Evolutionary conservation across 805 yeast genomes (phyloP), one percentile per base, ranked within the genome.

Genomic region (Danielozyma ontarioensis): DNA sequence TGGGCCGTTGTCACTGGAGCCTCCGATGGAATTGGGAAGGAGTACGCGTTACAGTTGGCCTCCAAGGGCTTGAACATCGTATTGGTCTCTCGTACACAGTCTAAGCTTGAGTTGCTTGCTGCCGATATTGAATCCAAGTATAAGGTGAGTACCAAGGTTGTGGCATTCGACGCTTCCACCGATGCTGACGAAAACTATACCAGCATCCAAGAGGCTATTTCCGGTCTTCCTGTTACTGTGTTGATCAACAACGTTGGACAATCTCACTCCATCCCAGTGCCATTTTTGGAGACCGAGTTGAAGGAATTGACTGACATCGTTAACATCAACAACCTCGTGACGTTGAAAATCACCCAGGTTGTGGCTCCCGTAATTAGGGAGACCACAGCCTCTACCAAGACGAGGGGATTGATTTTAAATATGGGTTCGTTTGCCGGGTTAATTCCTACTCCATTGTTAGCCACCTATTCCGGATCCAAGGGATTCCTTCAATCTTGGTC

Each of bases 1-100:
- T 93, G 96, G 90, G 96, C 97, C n/a, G 83, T 93, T 21, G 75
- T 93, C 13, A 93, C 98, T 5, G 98, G 98, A 37, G 94, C 97
- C 3, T 86, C 97, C 30, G 97, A 93, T 56, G 98, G 98, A 23
- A 83, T 93, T 51, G 98, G 98, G 37, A 87, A 89, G 55, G 96
- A 93, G 57, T 93, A 76, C 53, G 80, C 96, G 2, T 52, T 62
- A 17, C 97, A 90, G 62, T 72, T 93, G 59, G 98, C 97, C 10
- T 59, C 71, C 34, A 78, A 74, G 44, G 96, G 96, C 2, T 82
- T 89, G 57, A 89, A 88, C 47, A 58, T 93, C 29, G 79, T 86
- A 10, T 70, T 93, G 45, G 79, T 90, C 12, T 84, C 96, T 17
- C 78, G 98, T 62, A 87, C 95, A 13, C 72, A 72, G 52, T 65